Evolutionary conservation across 768 basidiomycete genomes (phyloP).

Genomic region (Amanita pallidorosea): DNA sequence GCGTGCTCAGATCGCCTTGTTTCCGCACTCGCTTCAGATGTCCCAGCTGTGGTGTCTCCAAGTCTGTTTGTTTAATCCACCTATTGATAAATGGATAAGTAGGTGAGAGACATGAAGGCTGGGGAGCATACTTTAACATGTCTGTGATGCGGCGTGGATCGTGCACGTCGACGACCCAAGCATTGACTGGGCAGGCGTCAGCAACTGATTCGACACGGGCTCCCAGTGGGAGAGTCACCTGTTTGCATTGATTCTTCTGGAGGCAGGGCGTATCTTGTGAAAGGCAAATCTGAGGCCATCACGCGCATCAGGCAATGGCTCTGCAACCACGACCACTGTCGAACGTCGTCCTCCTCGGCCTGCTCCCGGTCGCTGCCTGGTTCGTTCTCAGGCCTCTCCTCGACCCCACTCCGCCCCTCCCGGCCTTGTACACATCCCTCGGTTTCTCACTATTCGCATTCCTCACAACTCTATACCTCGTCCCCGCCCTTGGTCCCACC

Average conservation of each 20-base stretch:
- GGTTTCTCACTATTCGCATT: constrained; percentile 84
- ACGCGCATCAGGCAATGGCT: not conserved
- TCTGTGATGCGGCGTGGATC: constrained; percentile 46
- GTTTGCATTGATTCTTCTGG: constrained; percentile 60
- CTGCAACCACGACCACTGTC: constrained; percentile 33
- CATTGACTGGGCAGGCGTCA: constrained; percentile 34
- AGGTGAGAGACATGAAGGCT: not conserved
- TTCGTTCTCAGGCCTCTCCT: constrained; percentile 64
- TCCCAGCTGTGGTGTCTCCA: constrained; percentile 51
- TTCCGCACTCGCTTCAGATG: constrained; percentile 76
- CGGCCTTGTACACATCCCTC: constrained; percentile 65
- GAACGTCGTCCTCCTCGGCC: constrained; percentile 37
- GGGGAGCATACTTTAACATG: constrained; percentile 45
- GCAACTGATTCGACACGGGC: too few species aligned
- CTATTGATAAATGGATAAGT: constrained; percentile 21
- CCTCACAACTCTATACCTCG: constrained; percentile 58
- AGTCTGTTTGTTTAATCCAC: constrained; percentile 55
- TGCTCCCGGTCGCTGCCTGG: constrained; percentile 64
- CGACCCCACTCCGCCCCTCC: constrained; percentile 57
- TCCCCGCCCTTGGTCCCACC: constrained; percentile 74
- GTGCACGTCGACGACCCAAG: constrained; percentile 71
- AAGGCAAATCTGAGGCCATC: constrained; percentile 47
- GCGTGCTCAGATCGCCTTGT: constrained; percentile 29
- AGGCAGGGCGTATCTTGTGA: constrained; percentile 45
- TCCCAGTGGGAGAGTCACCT: constrained; percentile 12